Evolutionary conservation across 2,329 filamentous ascomycete genomes (phyloP).

Genomic region (Penicillium sp.): DNA sequence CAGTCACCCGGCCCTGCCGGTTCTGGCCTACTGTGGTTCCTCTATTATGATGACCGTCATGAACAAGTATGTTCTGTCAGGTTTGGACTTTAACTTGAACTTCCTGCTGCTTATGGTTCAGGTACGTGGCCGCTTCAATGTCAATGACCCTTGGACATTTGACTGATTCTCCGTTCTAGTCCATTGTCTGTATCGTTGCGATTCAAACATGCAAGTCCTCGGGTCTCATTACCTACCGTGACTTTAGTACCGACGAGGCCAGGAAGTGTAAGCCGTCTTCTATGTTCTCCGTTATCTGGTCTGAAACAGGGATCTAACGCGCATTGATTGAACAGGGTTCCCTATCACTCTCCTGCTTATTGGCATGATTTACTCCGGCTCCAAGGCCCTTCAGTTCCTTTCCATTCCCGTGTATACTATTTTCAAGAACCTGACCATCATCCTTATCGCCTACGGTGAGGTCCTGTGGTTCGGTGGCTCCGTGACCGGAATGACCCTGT

Average conservation of each 20-base stretch:
- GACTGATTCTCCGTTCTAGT: constrained; percentile 49
- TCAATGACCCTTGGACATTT: neutral
- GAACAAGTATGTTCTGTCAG: constrained; percentile 97
- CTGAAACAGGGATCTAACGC: constrained; percentile 1
- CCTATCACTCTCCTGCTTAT: constrained; percentile 92
- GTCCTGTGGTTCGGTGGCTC: constrained; percentile 96
- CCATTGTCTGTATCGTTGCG: constrained; percentile 77
- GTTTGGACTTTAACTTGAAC: constrained; percentile 86
- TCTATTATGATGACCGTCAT: constrained; percentile 99
- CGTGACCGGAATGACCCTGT: constrained; percentile 77
- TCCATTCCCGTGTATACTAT: constrained; percentile 99
- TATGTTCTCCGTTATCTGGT: neutral
- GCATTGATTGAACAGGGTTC: constrained; percentile 62
- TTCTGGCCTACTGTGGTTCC: constrained; percentile 84
- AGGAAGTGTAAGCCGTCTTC: constrained; percentile 68
- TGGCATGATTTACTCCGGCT: constrained; percentile 98
- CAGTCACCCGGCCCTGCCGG: constrained; percentile 73
- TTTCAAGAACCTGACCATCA: constrained; percentile 99
- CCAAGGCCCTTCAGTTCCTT: constrained; percentile 91
- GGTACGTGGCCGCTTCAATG: constrained; percentile 52
- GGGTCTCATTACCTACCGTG: constrained; percentile 75
- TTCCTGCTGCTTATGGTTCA: constrained; percentile 91
- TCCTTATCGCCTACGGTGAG: constrained; percentile 96
- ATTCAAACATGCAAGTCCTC: constrained; percentile 77
- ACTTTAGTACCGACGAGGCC: constrained; percentile 82